A percentile compares a stretch with the other conserved stretches of the same genome.
Conservation (phyloP, 306 rosid species). For the Vigna unguiculata region DNA sequence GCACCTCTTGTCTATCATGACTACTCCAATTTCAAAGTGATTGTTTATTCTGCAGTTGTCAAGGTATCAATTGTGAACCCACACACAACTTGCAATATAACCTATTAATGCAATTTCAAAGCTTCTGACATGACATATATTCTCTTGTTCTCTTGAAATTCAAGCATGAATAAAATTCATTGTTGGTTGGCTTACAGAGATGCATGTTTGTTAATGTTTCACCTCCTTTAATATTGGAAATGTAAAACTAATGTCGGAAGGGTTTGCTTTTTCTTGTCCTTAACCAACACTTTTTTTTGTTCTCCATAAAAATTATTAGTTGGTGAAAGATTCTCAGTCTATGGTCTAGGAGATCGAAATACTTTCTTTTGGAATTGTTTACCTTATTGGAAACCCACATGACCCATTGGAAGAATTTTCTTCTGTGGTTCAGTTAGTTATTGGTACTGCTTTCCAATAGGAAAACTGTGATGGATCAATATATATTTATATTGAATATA, state of each 20-base stretch:
- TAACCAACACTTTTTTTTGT: neutral
- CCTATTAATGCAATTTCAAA: constrained; percentile 14
- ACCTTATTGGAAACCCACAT: neutral
- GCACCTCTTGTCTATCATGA: constrained; percentile 91
- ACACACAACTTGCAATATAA: neutral
- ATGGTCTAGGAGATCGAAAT: neutral
- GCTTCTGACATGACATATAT: constrained; percentile 29
- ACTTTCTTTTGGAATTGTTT: neutral
- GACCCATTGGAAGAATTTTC: neutral
- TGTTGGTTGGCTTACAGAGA: constrained; percentile 29
- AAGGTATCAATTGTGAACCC: constrained; percentile 67
- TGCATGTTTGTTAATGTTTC: neutral
- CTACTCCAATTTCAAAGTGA: constrained; percentile 75
- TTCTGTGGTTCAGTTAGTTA: neutral
- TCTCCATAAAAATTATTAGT: neutral
- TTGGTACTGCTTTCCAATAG: neutral
- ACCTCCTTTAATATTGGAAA: constrained; percentile 9
- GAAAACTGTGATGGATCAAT: neutral
- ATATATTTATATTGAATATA: neutral
- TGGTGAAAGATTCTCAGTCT: constrained; percentile 2
- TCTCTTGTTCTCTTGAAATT: constrained; percentile 5
- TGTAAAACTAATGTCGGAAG: constrained; percentile 28
- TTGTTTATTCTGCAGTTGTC: constrained; percentile 97
- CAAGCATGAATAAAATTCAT: neutral
- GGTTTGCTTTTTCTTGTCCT: neutral